Base-by-base conservation (phyloP, 2,329 filamentous ascomycete species). In the Pestalotiopsis sp. region DNA sequence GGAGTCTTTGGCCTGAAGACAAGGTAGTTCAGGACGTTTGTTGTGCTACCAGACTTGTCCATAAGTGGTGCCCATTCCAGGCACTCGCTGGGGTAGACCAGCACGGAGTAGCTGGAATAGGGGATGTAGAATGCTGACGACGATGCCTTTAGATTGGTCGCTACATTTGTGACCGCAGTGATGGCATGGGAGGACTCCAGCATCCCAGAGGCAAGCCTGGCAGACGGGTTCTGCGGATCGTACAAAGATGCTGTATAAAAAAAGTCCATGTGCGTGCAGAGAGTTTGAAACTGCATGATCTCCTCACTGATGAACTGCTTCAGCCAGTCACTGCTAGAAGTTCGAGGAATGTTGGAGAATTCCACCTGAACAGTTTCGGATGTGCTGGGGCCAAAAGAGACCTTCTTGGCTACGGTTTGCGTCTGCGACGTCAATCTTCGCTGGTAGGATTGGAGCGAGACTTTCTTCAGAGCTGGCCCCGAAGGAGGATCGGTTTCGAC, bases 261-360 rank as follows among this genome's bases (percentile, higher is more conserved):
- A 20, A 79, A 75, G 68, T 78, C 71, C 38, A 72, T 73, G 1
- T 76, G 72, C 1, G 74, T 52, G 56, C 76, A 78, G 13, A 73
- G 70, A 9, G 67, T 69, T 41, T 59, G 49, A 25, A 79, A 74
- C 65, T 75, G 66, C 17, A 79, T 57, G 3, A 39, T 68, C 27
- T 74, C 68, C 17, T 73, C 71, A 2, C 68, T 68, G 17, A 74
- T 71, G 59, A 79, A 78, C 39, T 69, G 62, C 12, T 69, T 45
- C 12, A 78, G 49, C 77, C 76, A 78, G 31, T 69, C 56, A 23
- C 73, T 67, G 20, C 25, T 27, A 23, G 38, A 41, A 41, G 73
- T 71, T 56, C 75, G 76, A 27, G 65, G n/a, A 56, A 79, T 74
- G 9, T 73, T 71, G 41, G 56, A 69, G 20, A 79, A 78, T 20